Evolutionary conservation across 2,329 filamentous ascomycete genomes (phyloP), one percentile per base, ranked within the genome.

Genomic region (Ophiostoma sp.): DNA sequence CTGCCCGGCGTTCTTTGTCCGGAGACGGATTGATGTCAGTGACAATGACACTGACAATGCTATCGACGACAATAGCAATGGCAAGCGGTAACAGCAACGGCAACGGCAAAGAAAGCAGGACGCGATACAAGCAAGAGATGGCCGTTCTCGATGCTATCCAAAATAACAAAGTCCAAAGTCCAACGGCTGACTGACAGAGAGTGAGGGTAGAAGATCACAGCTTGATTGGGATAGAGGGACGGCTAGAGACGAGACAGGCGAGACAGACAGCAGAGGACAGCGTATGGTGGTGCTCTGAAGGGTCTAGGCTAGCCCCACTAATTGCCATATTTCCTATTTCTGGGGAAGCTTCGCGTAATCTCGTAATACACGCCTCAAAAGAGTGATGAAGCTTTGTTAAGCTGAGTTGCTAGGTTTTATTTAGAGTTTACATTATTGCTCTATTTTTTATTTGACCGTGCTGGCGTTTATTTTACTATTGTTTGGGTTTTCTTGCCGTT

Each of bases 321-420:
- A 6, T 31, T 62, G 15, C 10, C 52, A 3, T 57, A 57, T 27
- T 33, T 23, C 23, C 0, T 57, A 57, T 27, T 17, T 33, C 57
- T 62, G 57, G 57, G 57, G 57, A 62, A 62, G 57, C 11, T 62
- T 57, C 52, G 17, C 52, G 52, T 57, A 57, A 57, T 27, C n/a
- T n/a, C n/a, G n/a, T n/a, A n/a, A n/a, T n/a, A n/a, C 52, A 57
- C 52, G 52, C 52, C 17, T 57, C 11, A 57, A 13, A 27, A 27
- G 2, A 48, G 20, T 5, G 41, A 6, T 48, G 44, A 20, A 48
- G 17, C 17, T 39, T 39, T 41, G 39, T 41, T 41, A 8, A 13
- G 20, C 20, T 52, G 48, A 4, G 23, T 31, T 57, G 23, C 13
- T 27, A 7, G n/a, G 1, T 27, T 57, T 57, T 31, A 15, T 57